Evolutionary conservation across 192 early-diverging fungal genomes (phyloP), one percentile per base, ranked within the genome.

Genomic region (Linderina pennispora): DNA sequence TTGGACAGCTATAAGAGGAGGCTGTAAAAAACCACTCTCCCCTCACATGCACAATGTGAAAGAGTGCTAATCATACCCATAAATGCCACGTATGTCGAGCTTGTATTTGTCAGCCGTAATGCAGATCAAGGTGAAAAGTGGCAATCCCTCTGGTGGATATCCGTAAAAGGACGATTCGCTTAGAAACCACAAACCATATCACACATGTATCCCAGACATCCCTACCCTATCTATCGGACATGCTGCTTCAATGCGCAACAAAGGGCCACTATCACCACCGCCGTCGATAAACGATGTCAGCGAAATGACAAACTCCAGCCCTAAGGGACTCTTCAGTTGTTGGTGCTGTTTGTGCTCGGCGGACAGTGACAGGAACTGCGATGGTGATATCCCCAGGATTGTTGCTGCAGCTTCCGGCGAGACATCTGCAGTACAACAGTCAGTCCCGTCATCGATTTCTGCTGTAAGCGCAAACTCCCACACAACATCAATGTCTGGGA

Each of bases 321-420:
- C 66, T 9, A 45, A 45, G 17, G 55, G 48, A 5, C 24, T 37
- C 8, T 24, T 20, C 23, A 69, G 42, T 7, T 34, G 33, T 2
- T 23, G 10, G 24, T 50, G 48, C 47, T 69, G 66, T 20, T 57
- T 50, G 26, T 15, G 15, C 1, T 14, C 8, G 24, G 38, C 31
- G 8, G 66, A 47, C 42, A 69, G 55, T 20, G 40, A 32, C 8
- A 69, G 55, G 24, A 69, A 49, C 50, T 54, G 66, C n/a, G n/a
- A 20, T 4, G 66, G 50, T 42, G 55, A 40, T 1, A 50, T 43
- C n/a, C 46, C 44, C 38, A 69, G 18, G 4, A 62, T 54, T 6
- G 13, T 42, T n/a, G 14, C 32, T 0, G 66, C 66, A 9, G 55
- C 55, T 2, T n/a, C n/a, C 4, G 58, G 16, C 8, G 58, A 33